Base-by-base conservation (phyloP, 1,284 basidiomycete genomes). In the Cryptococcus wingfieldii region DNA sequence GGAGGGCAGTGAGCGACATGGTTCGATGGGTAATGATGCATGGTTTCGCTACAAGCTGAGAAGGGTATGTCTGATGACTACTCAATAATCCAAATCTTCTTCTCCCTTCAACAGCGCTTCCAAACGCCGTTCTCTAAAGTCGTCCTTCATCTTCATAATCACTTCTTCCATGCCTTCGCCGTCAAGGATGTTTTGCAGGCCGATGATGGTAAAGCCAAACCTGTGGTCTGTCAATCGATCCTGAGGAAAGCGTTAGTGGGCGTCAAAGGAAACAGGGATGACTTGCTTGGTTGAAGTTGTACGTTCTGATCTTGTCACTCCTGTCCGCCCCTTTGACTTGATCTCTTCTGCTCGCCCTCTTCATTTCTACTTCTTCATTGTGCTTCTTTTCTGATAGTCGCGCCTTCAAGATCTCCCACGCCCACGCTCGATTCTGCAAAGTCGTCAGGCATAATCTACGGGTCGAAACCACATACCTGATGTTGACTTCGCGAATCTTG, bases 401-500 rank as follows among this genome's bases (percentile, higher is more conserved):
- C 0, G 89, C 88, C 18, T 85, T 79, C 0, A 97, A 82, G 16
- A 97, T 85, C 71, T 88, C 87, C 77, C 90, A 96, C 0, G 94
- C 93, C 55, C 88, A 86, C 4, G 87, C 84, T 65, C 85, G 85
- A 69, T 97, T 96, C 88, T 94, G n/a, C 39, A 41, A 28, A 14
- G 18, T 19, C 37, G 25, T 19, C 37, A 19, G 37, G 9, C 39
- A 37, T 38, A 3, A 31, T 47, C 8, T 12, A 45, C 16, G 38
- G 42, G 38, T 5, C 42, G 19, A 23, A 25, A 4, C 25, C 3
- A 64, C 79, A 12, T 58, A 90, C 90, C 79, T 90, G 88, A 72
- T 98, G 95, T 72, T 98, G 95, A 68, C 88, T 92, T 9, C 96
- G 84, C 61, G 94, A 93, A 67, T 99, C 95, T 78, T 98, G 96